Evolutionary conservation across 2,329 filamentous ascomycete species (phyloP).

Genomic region (Fusarium begoniae): DNA sequence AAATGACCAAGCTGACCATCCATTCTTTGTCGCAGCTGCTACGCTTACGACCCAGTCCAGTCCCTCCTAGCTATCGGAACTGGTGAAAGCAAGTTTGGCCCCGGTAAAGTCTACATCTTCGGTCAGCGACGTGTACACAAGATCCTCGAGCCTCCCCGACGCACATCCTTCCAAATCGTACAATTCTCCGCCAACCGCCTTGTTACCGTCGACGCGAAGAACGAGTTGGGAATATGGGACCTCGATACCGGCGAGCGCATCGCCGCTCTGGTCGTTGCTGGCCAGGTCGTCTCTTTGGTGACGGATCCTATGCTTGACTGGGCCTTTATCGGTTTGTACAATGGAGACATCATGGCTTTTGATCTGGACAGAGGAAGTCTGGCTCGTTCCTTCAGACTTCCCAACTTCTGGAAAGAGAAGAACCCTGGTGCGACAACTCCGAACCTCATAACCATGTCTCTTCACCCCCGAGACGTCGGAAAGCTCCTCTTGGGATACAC

Average conservation of each 20-base stretch:
- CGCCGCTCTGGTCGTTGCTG: conserved; percentile 78
- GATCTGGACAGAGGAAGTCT: conserved; percentile 85
- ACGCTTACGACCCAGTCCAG: conserved; percentile 94
- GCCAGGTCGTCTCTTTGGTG: conserved; percentile 75
- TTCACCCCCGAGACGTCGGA: conserved; percentile 93
- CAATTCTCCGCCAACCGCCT: conserved; percentile 90
- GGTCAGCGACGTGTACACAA: conserved; percentile 84
- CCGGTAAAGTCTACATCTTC: conserved; percentile 88
- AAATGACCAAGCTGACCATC: conserved; percentile 31
- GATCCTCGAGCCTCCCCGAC: conserved; percentile 74
- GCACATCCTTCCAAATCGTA: conserved; percentile 77
- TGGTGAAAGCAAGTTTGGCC: conserved; percentile 84
- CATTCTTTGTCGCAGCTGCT: conserved; percentile 60
- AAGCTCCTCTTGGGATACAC: conserved; percentile 91
- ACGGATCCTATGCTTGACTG: conserved; percentile 95
- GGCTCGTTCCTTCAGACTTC: conserved; percentile 76
- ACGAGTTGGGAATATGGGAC: conserved; percentile 87
- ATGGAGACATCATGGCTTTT: conserved; percentile 89
- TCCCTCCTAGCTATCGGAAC: conserved; percentile 93
- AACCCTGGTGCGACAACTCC: conserved; percentile 70
- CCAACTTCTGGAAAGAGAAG: conserved; percentile 84
- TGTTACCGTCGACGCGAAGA: conserved; percentile 83
- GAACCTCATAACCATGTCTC: conserved; percentile 77
- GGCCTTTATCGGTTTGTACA: conserved; percentile 84
- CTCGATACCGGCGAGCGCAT: conserved; percentile 74